phyloP scores from a whole-genome alignment of 2,329 filamentous ascomycete genomes.

The Huntiella abstrusa region DNA sequence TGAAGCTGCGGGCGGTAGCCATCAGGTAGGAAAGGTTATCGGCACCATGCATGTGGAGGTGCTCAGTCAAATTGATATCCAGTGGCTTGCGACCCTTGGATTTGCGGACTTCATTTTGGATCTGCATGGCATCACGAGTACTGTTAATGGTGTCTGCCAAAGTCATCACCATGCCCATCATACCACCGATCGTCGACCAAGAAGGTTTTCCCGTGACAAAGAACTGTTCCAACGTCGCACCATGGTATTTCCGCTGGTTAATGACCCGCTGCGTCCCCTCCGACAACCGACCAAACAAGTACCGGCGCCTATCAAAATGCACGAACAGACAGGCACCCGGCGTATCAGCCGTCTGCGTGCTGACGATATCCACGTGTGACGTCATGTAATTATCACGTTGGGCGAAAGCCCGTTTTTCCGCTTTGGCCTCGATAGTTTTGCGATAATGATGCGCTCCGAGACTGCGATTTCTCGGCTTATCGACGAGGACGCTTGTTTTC shows the following conservation, averaged over 20 bases:
- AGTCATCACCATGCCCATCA: constrained; percentile 72
- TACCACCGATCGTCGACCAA: constrained; percentile 62
- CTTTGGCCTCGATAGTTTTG: neutral
- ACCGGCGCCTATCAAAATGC: constrained; percentile 64
- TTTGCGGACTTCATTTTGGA: constrained; percentile 23
- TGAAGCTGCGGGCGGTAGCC: constrained; percentile 66
- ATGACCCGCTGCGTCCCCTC: constrained; percentile 74
- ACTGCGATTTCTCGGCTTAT: neutral
- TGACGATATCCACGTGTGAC: constrained; percentile 54
- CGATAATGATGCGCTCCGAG: neutral
- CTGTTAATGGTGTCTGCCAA: constrained; percentile 48
- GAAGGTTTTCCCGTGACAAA: constrained; percentile 64
- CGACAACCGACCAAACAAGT: constrained; percentile 63
- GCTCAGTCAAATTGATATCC: constrained; percentile 14
- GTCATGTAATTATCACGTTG: constrained; percentile 35
- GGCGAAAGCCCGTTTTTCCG: constrained; percentile 5
- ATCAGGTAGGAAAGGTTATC: constrained; percentile 64
- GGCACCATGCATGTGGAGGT: constrained; percentile 55
- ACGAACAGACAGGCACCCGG: constrained; percentile 60
- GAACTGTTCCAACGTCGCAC: constrained; percentile 52
- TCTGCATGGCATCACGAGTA: constrained; percentile 23
- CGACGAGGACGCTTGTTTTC: neutral
- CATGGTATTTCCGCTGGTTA: constrained; percentile 43
- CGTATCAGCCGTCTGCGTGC: constrained; percentile 74
- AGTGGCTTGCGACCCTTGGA: constrained; percentile 20